Percentiles rank a stretch among this genome's conserved stretches.
These are phyloP conservation scores for Luzula sylvatica DNA, from an alignment of 176 grass and related monocot genomes.

Conservation along the genomic window DNA sequence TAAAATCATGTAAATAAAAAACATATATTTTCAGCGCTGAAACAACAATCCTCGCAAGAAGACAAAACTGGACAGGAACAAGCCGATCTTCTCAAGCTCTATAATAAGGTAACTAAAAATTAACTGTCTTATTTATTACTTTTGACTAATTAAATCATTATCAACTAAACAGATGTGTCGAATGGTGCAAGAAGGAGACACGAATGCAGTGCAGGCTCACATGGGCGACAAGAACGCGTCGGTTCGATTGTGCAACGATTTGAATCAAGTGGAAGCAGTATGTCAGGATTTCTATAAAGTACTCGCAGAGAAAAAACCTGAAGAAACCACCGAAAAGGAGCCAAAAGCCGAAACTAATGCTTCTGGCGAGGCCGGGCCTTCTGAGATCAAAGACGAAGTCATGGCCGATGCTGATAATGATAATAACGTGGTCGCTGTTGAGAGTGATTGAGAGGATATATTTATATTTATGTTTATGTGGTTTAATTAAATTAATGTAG, in stretches of 20 bases:
- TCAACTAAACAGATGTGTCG: conserved; percentile 59
- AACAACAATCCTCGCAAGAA: conserved; percentile 21
- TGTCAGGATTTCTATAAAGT: conserved; percentile 33
- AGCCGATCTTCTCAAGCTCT: conserved; percentile 45
- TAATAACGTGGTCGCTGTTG: neutral
- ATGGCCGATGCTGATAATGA: neutral
- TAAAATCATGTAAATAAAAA: conserved; percentile 3
- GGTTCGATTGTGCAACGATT: conserved; percentile 36
- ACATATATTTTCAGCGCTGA: conserved; percentile 40
- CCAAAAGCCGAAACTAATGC: neutral
- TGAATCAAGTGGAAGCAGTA: conserved; percentile 45
- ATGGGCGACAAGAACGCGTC: conserved; percentile 44
- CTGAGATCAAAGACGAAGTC: neutral
- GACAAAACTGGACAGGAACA: conserved; percentile 24
- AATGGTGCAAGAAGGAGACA: conserved; percentile 47
- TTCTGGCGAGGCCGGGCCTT: neutral
- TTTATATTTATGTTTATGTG: too few relatives aligned
- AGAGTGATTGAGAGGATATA: too few relatives aligned
- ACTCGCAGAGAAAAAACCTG: conserved; percentile 26
- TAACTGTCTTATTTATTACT: neutral
- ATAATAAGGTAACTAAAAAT: conserved; percentile 57
- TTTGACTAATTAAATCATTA: conserved; percentile 4
- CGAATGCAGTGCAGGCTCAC: conserved; percentile 41
- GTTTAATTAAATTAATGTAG: too few relatives aligned
- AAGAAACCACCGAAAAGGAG: conserved; percentile 5